Evolutionary conservation across 768 basidiomycete genomes (phyloP).

Genomic region (Leccinum barrowsii): DNA sequence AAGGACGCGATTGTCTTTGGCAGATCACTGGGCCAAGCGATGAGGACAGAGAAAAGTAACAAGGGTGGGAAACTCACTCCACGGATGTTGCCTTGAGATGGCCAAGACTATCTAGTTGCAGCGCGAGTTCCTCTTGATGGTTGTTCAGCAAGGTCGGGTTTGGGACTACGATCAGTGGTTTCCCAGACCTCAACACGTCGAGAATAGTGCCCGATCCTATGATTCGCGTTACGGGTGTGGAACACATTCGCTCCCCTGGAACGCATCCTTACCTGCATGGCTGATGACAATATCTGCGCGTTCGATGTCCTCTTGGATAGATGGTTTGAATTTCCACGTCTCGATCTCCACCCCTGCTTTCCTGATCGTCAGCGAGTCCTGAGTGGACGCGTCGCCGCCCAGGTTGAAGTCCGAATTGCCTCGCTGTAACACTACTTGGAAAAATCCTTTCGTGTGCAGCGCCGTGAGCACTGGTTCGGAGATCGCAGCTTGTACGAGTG

Average conservation of each 20-base stretch:
- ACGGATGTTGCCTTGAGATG: slow-evolving; percentile 57
- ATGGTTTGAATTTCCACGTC: slow-evolving; percentile 71
- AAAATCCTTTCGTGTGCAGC: slow-evolving; percentile 55
- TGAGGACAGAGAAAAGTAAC: slow-evolving; percentile 5
- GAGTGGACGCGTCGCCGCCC: slow-evolving; percentile 18
- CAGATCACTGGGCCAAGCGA: slow-evolving; percentile 42
- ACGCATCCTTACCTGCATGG: slow-evolving; percentile 72
- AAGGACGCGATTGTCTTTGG: slow-evolving; percentile 49
- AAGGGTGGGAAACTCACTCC: slow-evolving; percentile 41
- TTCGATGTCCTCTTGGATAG: slow-evolving; percentile 61
- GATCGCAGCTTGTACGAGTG: slow-evolving; percentile 59
- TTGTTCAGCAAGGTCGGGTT: slow-evolving; percentile 88
- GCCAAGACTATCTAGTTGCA: slow-evolving; percentile 53
- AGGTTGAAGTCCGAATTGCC: slow-evolving; percentile 57
- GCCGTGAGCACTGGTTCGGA: slow-evolving; percentile 54
- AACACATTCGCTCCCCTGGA: neutral
- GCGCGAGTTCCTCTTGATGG: slow-evolving; percentile 88
- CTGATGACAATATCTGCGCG: slow-evolving; percentile 80
- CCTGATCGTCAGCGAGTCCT: slow-evolving; percentile 11
- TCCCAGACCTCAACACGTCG: slow-evolving; percentile 72
- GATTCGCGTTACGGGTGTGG: slow-evolving; percentile 1
- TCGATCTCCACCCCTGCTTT: slow-evolving; percentile 52
- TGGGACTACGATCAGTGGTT: slow-evolving; percentile 82
- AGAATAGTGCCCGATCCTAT: slow-evolving; percentile 96
- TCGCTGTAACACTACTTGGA: slow-evolving; percentile 66